Evolutionary conservation across 495 filamentous ascomycete genomes (phyloP).

Genomic region (Aspergillus wentii): DNA sequence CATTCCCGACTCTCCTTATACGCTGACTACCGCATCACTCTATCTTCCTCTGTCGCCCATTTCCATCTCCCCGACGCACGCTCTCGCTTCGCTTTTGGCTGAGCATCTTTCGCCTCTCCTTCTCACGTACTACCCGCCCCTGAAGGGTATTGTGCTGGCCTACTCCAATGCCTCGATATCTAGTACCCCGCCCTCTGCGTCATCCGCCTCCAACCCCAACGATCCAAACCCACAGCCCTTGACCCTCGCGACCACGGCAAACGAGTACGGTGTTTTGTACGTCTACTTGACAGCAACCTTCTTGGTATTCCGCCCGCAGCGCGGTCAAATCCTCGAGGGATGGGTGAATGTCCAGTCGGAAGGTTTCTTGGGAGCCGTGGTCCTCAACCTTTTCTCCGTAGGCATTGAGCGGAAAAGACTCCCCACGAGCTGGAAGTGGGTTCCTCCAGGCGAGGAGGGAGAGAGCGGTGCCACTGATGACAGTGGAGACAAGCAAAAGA

Average conservation of each 20-base stretch:
- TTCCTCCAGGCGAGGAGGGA: conserved; percentile 36
- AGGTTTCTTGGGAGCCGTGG: conserved; percentile 64
- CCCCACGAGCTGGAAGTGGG: conserved; percentile 64
- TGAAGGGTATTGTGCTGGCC: conserved; percentile 65
- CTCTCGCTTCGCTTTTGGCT: conserved; percentile 61
- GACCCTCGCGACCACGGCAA: conserved; percentile 49
- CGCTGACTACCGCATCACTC: conserved; percentile 55
- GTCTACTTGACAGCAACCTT: conserved; percentile 73
- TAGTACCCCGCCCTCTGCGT: conserved; percentile 22
- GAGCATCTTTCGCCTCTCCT: conserved; percentile 74
- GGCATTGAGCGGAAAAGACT: conserved; percentile 62
- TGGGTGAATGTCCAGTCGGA: conserved; percentile 70
- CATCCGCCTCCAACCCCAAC: conserved; percentile 21
- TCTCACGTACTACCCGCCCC: conserved; percentile 67
- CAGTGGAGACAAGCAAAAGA: not conserved
- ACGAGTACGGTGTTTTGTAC: conserved; percentile 65
- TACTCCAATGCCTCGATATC: conserved; percentile 57
- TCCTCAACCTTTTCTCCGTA: conserved; percentile 72
- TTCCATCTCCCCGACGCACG: conserved; percentile 55
- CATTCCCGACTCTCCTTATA: conserved; percentile 51
- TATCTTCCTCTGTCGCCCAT: conserved; percentile 70
- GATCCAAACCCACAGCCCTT: conserved; percentile 34
- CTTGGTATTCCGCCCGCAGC: conserved; percentile 60
- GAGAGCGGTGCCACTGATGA: conserved; percentile 10
- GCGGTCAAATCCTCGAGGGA: conserved; percentile 55